Evolutionary conservation across 257 asterid genomes (phyloP).

Genomic region (Striga asiatica): DNA sequence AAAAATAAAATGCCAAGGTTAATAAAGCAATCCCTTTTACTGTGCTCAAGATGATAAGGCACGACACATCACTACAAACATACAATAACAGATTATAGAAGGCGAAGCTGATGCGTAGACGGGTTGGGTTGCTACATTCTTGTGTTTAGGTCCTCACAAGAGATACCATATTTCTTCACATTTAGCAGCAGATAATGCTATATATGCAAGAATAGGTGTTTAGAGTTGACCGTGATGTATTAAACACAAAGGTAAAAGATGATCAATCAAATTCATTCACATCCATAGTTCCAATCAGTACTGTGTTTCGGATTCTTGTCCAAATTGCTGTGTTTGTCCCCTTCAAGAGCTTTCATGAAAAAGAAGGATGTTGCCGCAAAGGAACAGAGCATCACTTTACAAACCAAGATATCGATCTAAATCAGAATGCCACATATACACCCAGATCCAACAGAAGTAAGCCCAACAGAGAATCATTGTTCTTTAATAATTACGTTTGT

Average conservation of each 20-base stretch:
- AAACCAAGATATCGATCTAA: too few species aligned
- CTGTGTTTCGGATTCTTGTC: neutral
- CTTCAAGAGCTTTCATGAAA: neutral
- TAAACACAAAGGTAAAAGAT: neutral
- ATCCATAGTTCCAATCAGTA: neutral
- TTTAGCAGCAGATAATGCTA: too few species aligned
- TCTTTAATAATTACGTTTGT: neutral
- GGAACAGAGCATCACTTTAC: neutral
- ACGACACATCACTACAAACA: too few species aligned
- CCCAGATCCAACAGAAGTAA: neutral
- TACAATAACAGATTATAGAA: neutral
- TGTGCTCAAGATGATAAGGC: neutral
- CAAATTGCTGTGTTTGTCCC: neutral
- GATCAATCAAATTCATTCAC: neutral
- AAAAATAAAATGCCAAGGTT: neutral
- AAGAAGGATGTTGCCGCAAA: neutral
- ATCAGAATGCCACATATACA: too few species aligned
- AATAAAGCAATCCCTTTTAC: slow-evolving; percentile 6
- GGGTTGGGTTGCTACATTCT: too few species aligned
- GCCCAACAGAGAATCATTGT: neutral
- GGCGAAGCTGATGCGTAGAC: neutral
- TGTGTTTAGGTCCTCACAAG: too few species aligned
- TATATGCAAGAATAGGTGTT: too few species aligned
- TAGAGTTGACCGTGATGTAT: too few species aligned
- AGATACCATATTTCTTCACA: too few species aligned